Evolutionary conservation across 257 asterid genomes (phyloP).

Genomic region (Capsicum chinense): DNA sequence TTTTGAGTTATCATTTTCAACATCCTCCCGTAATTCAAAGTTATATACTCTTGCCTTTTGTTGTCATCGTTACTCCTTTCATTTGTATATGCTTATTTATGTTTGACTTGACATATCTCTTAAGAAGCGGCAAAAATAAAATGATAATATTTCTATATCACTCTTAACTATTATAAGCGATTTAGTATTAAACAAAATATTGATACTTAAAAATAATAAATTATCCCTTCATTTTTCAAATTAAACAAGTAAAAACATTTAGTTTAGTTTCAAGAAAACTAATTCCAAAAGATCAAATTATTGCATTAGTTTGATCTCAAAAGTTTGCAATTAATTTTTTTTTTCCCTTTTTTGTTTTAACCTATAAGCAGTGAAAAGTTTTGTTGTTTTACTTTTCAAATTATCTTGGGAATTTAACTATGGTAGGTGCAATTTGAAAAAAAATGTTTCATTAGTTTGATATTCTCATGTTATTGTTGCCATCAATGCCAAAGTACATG

Average conservation of each 20-base stretch:
- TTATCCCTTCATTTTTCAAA: too few relatives aligned
- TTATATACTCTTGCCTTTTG: too few relatives aligned
- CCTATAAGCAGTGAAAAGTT: background rate
- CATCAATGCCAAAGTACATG: constrained; percentile 15
- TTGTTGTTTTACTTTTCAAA: background rate
- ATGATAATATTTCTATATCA: background rate
- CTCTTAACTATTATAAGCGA: too few relatives aligned
- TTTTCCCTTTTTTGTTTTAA: too few relatives aligned
- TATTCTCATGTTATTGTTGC: background rate
- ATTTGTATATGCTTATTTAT: too few relatives aligned
- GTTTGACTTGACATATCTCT: too few relatives aligned
- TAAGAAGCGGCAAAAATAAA: background rate
- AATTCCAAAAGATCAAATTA: background rate
- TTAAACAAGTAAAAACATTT: background rate
- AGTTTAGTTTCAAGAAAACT: background rate
- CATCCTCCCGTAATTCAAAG: too few relatives aligned
- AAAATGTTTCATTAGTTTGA: constrained; percentile 18
- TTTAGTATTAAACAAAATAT: too few relatives aligned
- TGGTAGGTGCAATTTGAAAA: background rate
- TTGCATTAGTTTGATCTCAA: background rate
- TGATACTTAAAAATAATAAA: too few relatives aligned
- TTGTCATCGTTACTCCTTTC: too few relatives aligned
- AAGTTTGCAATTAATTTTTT: background rate
- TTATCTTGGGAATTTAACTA: constrained; percentile 14
- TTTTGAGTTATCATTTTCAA: too few relatives aligned